Conservation (phyloP, 208 protist species). For the Trypanosomatidae sp. region DNA sequence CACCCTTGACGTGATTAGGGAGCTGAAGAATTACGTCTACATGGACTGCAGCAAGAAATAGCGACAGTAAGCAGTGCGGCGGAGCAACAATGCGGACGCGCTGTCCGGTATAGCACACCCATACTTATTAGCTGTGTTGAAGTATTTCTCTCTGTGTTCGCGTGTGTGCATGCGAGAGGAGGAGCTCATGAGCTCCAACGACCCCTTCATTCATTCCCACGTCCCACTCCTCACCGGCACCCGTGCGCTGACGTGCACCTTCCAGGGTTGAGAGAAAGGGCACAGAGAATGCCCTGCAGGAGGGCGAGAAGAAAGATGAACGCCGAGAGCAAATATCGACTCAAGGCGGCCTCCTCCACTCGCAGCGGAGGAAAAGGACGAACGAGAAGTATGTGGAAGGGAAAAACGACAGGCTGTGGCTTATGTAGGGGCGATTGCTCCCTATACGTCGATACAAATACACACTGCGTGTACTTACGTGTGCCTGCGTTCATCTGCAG, state of each 20-base stretch:
- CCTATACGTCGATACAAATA: neutral
- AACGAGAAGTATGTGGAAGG: neutral
- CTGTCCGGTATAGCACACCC: neutral
- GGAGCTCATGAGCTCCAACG: neutral
- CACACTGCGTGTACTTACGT: neutral
- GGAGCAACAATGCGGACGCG: neutral
- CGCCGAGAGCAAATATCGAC: neutral
- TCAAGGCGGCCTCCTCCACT: neutral
- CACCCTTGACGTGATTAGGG: conserved; percentile 87
- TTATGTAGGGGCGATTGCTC: neutral
- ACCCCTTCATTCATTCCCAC: neutral
- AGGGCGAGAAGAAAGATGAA: neutral
- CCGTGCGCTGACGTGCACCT: neutral
- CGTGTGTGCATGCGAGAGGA: neutral
- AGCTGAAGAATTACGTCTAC: conserved; percentile 70
- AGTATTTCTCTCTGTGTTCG: neutral
- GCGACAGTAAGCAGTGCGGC: conserved; percentile 1
- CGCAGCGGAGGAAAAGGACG: neutral
- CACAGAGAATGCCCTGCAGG: neutral
- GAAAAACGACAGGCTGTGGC: neutral
- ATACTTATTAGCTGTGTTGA: neutral
- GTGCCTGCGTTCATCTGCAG: neutral
- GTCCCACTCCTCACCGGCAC: neutral
- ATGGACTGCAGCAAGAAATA: conserved; percentile 60
- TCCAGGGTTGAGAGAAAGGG: neutral